A percentile compares a stretch with the other conserved stretches of the same genome.
Conservation (phyloP, 2,329 filamentous ascomycete genomes). For the Microascus cirrosus region DNA sequence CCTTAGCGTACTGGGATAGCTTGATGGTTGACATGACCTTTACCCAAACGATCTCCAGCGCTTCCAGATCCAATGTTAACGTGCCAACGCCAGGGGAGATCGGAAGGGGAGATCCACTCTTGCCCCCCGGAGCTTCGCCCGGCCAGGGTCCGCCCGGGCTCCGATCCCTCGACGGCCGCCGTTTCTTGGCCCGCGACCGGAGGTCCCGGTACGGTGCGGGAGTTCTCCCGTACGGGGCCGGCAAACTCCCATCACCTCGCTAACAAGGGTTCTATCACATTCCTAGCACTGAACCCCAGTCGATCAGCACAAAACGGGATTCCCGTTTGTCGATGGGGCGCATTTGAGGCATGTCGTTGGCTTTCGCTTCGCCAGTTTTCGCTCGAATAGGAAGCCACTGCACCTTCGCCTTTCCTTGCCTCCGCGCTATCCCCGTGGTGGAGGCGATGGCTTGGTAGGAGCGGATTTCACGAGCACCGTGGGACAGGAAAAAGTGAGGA, state of each 20-base stretch:
- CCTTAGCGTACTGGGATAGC: background rate
- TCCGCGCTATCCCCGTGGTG: background rate
- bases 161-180: background rate
- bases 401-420: background rate
- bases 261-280: background rate
- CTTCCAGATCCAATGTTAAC: background rate
- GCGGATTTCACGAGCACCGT: background rate
- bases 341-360: conserved; percentile 2
- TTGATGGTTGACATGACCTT: background rate
- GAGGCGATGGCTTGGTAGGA: background rate
- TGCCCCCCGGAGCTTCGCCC: background rate
- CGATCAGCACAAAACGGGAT: background rate
- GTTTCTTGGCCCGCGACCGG: background rate
- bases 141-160: background rate
- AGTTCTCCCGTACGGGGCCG: background rate
- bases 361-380: background rate
- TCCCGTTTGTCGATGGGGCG: background rate
- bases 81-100: background rate
- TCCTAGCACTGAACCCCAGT: background rate
- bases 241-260: background rate
- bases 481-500: background rate
- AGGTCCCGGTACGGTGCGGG: background rate
- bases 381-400: background rate
- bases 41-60: background rate
- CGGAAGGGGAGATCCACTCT: background rate